A percentile compares a stretch with the other conserved stretches of the same genome.
These are phyloP conservation scores for Aspergillus indologenus DNA, from an alignment of 495 filamentous ascomycete species.

Conservation along the genomic window DNA sequence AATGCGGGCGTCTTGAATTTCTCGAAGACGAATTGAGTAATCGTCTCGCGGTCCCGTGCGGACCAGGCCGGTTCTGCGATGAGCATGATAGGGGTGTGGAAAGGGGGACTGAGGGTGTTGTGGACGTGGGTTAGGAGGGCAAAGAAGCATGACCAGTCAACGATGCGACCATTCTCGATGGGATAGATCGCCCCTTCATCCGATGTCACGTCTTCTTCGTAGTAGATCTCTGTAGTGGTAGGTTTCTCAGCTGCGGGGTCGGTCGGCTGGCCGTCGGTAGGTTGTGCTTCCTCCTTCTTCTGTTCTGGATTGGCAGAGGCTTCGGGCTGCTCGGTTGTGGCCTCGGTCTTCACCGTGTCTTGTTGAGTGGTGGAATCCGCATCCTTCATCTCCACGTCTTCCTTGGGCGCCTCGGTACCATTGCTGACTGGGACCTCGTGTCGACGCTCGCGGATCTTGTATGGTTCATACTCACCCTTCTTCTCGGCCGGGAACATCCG, in stretches of 20 bases:
- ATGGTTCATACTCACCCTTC: constrained; percentile 76
- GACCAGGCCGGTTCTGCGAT: constrained; percentile 86
- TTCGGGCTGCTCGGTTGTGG: constrained; percentile 21
- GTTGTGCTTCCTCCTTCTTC: constrained; percentile 16
- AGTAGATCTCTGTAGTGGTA: constrained; percentile 51
- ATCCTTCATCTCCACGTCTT: constrained; percentile 52
- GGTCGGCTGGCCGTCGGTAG: constrained; percentile 20
- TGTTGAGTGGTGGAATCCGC: constrained; percentile 24
- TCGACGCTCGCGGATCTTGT: constrained; percentile 69
- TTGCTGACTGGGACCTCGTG: constrained; percentile 50
- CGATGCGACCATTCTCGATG: constrained; percentile 76
- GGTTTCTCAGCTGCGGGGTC: constrained; percentile 21
- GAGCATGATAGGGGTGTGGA: constrained; percentile 90
- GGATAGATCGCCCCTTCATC: constrained; percentile 89
- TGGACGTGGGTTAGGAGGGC: constrained; percentile 86
- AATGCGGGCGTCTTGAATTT: constrained; percentile 93
- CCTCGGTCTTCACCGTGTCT: constrained; percentile 21
- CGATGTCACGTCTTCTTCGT: constrained; percentile 83
- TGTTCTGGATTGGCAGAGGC: constrained; percentile 10
- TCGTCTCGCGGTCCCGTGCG: constrained; percentile 70
- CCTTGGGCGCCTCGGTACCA: constrained; percentile 32
- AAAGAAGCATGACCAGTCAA: constrained; percentile 86
- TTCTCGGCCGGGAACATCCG: constrained; percentile 90
- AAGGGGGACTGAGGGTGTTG: constrained; percentile 78
- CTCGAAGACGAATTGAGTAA: constrained; percentile 93